Conservation (phyloP, 176 grass and related monocot species). For the Aegilops sharonensis region DNA sequence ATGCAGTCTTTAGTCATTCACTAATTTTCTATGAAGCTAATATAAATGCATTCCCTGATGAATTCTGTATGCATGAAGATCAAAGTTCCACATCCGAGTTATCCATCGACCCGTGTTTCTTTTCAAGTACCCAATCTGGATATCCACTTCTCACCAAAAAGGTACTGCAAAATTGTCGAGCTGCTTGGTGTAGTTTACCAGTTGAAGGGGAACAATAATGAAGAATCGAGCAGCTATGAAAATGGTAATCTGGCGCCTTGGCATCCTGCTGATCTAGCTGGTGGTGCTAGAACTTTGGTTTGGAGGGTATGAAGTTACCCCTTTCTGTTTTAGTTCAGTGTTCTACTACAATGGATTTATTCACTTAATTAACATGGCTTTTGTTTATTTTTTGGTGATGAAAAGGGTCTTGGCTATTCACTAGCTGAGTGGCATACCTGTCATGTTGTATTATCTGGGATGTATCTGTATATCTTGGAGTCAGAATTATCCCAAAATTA, state of each 20-base stretch:
- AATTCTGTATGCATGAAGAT: slow-evolving; percentile 58
- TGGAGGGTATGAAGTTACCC: slow-evolving; percentile 70
- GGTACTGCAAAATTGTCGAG: slow-evolving; percentile 70
- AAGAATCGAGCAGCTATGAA: slow-evolving; percentile 35
- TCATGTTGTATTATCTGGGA: slow-evolving; percentile 86
- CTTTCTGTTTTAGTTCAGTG: slow-evolving; percentile 11
- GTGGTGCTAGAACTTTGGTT: slow-evolving; percentile 90
- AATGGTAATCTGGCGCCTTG: slow-evolving; percentile 59
- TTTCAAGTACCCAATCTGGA: slow-evolving; percentile 94
- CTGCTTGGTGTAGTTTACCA: slow-evolving; percentile 71
- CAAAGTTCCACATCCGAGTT: slow-evolving; percentile 85
- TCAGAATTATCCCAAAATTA: slow-evolving; percentile 70
- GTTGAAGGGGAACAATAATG: slow-evolving; percentile 50
- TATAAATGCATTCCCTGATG: slow-evolving; percentile 21
- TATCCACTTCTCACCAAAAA: slow-evolving; percentile 93
- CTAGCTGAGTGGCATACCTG: slow-evolving; percentile 91
- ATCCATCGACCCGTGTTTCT: slow-evolving; percentile 89
- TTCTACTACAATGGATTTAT: slow-evolving; percentile 2
- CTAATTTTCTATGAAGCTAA: slow-evolving; percentile 1
- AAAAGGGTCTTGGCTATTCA: slow-evolving; percentile 84
- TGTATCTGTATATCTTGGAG: slow-evolving; percentile 95
- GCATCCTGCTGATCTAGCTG: slow-evolving; percentile 87
- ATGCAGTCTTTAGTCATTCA: slow-evolving; percentile 11
- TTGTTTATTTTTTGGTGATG: slow-evolving; percentile 20
- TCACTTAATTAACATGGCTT: background rate